These are phyloP conservation scores for Penicillium sp. DNA, from an alignment of 2,329 filamentous ascomycete genomes.

Conservation along the genomic window DNA sequence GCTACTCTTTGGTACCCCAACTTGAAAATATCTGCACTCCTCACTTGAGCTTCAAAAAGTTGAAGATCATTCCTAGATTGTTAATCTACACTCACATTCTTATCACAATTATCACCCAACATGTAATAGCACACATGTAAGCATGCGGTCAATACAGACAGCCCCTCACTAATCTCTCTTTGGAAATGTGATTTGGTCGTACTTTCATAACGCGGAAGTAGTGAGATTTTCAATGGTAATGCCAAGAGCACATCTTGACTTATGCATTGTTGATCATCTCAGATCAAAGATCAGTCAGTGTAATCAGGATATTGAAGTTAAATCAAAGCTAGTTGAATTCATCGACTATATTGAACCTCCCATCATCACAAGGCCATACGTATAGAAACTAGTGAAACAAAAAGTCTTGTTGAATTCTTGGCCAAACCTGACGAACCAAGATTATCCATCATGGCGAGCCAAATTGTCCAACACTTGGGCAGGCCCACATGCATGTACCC, in stretches of 20 bases:
- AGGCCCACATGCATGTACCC: neutral
- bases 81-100: neutral
- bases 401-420: too few relatives aligned
- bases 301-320: too few relatives aligned
- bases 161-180: too few relatives aligned
- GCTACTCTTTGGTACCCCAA: neutral
- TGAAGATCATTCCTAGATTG: neutral
- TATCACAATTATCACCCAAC: neutral
- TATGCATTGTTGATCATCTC: too few relatives aligned
- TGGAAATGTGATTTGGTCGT: neutral
- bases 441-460: too few relatives aligned
- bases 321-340: too few relatives aligned
- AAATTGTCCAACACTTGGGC: neutral
- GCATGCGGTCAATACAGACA: neutral
- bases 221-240: too few relatives aligned
- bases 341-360: too few relatives aligned
- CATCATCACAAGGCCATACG: too few relatives aligned
- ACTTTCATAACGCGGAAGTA: neutral
- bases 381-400: too few relatives aligned
- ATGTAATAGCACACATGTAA: neutral
- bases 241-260: too few relatives aligned
- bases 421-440: neutral
- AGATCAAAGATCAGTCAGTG: too few relatives aligned
- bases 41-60: neutral
- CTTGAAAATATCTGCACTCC: neutral